Conservation (phyloP, 495 filamentous ascomycete genomes). For the Lophium mytilinum region DNA sequence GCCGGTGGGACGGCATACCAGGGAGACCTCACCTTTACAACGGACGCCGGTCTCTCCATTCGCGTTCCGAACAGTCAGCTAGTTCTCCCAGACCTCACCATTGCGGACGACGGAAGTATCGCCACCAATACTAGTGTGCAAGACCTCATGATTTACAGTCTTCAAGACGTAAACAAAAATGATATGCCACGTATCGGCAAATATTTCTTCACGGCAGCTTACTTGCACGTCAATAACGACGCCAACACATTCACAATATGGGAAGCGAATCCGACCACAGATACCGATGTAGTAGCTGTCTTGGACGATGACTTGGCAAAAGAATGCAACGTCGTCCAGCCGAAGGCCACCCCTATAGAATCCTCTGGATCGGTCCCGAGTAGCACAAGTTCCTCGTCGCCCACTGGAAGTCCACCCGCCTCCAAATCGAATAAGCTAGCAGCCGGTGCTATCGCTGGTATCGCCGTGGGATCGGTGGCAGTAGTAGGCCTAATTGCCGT, state of each 20-base stretch:
- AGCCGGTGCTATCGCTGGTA: background rate
- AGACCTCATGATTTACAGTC: constrained; percentile 28
- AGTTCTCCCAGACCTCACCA: constrained; percentile 26
- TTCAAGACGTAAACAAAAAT: constrained; percentile 17
- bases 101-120: constrained; percentile 19
- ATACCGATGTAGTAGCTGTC: constrained; percentile 20
- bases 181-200: constrained; percentile 33
- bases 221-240: constrained; percentile 36
- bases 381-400: background rate
- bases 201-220: constrained; percentile 36
- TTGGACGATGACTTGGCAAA: background rate
- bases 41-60: constrained; percentile 1
- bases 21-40: constrained; percentile 23
- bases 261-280: constrained; percentile 22
- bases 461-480: background rate
- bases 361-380: background rate
- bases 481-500: background rate
- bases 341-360: background rate
- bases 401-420: background rate
- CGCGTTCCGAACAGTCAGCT: constrained; percentile 34
- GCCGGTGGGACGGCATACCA: constrained; percentile 14
- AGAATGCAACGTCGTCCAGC: background rate
- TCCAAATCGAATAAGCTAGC: background rate
- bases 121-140: constrained; percentile 15
- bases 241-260: constrained; percentile 25